These are phyloP conservation scores for Dunaliella sp. DNA, from an alignment of 139 green algal genomes.

Conservation along the genomic window DNA sequence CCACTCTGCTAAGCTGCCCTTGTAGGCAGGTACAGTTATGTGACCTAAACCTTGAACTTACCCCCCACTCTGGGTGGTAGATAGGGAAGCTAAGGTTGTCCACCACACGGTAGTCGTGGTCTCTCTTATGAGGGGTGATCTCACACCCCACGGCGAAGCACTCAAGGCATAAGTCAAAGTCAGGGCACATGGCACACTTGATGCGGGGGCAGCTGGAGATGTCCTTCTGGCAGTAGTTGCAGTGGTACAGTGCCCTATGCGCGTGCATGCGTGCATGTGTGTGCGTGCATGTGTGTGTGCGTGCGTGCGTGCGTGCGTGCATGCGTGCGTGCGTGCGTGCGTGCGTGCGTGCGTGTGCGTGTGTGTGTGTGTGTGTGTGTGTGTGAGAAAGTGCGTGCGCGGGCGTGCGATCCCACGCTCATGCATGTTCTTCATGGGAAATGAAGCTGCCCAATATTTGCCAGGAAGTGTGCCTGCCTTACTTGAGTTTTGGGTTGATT, in stretches of 20 bases:
- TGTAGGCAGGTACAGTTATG: neutral
- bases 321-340: neutral
- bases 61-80: constrained; percentile 84
- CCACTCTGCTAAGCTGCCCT: too few relatives aligned
- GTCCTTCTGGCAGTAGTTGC: constrained; percentile 93
- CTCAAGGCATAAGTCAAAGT: constrained; percentile 96
- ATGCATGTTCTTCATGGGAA: too few relatives aligned
- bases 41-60: constrained; percentile 40
- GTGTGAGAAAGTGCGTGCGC: too few relatives aligned
- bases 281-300: neutral
- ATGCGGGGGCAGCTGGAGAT: constrained; percentile 83
- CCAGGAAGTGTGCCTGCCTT: too few relatives aligned
- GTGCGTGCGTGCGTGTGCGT: neutral
- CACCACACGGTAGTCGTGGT: constrained; percentile 84
- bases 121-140: constrained; percentile 70
- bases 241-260: constrained; percentile 84
- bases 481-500: too few relatives aligned
- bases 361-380: neutral
- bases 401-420: neutral
- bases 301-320: neutral
- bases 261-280: neutral
- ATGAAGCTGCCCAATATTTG: too few relatives aligned
- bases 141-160: constrained; percentile 93
- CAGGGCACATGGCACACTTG: constrained; percentile 86
- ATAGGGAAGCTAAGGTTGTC: constrained; percentile 94